Evolutionary conservation across 371 early-diverging fungal species (phyloP), one percentile per base, ranked within the genome.

Genomic region (Syncephalis fuscata): DNA sequence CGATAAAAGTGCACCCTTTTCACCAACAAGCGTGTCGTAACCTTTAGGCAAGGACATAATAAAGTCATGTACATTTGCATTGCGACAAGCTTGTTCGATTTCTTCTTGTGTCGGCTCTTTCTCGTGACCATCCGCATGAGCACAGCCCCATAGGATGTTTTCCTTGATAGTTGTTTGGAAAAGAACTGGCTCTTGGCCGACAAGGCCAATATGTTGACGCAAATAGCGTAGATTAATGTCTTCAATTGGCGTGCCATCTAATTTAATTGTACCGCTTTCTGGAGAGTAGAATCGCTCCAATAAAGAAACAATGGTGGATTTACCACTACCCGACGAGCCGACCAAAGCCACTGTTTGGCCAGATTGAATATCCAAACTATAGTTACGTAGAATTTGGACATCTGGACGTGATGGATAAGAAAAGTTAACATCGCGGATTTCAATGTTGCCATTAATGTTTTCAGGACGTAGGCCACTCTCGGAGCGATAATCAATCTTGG

Each of bases 281-380:
- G 82, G 71, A 51, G 82, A 77, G 60, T 97, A 97, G 63, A 93
- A 91, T 45, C 97, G 85, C 59, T 88, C 83, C 25, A 92, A 47
- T 22, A 95, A 74, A 44, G 80, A 79, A 41, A 94, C 68, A 36
- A 83, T 78, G 20, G 96, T 93, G 14, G 88, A 86, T 59, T 90
- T 90, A 39, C 95, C 92, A 26, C 79, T 76, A 20, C 96, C 94
- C 26, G 86, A 85, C 36, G 73, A 70, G 37, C 85, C 87, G 15
- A 84, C 86, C 44, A 86, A 65, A 2, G 84, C 88, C 10, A 82
- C 74, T 16, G 78, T 84, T 52, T 75, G 66, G 23, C 87, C 88
- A 3, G 92, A 73, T 38, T 67, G 54, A 39, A 87, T 67, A 3
- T 56, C 67, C 20, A 88, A 58, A 48, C 59, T 68, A 39, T 85